Conservation (phyloP, 345 rosid genomes). For the Eucalyptus rudis region DNA sequence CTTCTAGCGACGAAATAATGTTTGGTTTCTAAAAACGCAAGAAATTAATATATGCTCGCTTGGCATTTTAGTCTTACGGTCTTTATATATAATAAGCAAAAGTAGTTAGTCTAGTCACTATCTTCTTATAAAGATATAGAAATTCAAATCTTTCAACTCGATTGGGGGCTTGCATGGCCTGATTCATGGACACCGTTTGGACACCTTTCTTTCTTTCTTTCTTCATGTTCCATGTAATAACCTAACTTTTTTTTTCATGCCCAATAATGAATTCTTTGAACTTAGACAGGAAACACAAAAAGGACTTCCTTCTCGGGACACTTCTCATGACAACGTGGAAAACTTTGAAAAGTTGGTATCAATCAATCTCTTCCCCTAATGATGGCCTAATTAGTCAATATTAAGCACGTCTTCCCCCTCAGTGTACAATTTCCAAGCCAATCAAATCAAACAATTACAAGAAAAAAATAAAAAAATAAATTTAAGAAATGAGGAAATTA, state of each 20-base stretch:
- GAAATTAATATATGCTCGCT: not conserved
- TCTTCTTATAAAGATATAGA: not conserved
- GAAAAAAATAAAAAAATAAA: not conserved
- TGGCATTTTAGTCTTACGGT: not conserved
- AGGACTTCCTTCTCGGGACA: not conserved
- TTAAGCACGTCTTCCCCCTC: not conserved
- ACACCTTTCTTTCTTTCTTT: not conserved
- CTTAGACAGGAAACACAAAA: not conserved
- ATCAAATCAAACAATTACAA: not conserved
- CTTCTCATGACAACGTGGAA: not conserved
- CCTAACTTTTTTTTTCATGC: not conserved
- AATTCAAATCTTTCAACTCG: not conserved
- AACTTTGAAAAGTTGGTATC: not conserved
- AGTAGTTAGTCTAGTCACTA: not conserved
- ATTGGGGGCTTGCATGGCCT: not conserved
- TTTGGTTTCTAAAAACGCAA: not conserved
- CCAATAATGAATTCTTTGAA: not conserved
- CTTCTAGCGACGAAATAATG: not conserved
- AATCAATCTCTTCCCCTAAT: not conserved
- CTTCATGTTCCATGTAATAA: not conserved
- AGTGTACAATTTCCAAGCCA: not conserved
- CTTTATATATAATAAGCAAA: not conserved
- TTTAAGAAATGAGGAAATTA: too few relatives aligned
- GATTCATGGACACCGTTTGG: not conserved
- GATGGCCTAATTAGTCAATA: not conserved